Evolutionary conservation across 495 filamentous ascomycete species (phyloP), one percentile per base, ranked within the genome.

Genomic region (Cenococcum geophilum): DNA sequence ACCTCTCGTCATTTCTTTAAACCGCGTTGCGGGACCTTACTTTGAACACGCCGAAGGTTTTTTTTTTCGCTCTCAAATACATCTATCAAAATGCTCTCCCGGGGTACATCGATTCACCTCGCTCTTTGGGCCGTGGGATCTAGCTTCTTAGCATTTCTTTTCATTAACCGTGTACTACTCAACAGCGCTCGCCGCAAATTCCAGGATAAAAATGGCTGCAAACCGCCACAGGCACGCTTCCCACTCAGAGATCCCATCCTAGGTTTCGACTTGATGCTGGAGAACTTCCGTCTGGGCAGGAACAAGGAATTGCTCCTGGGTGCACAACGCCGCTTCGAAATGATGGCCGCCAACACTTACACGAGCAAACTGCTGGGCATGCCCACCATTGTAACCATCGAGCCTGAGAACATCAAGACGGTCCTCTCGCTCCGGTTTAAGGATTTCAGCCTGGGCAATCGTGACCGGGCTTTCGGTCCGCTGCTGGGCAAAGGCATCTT

Each of bases 401-500:
- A 89, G 61, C 81, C 84, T 0, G 78, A 79, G 68, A 89, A 88
- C 58, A 73, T 88, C 48, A 83, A 87, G 59, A 70, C 79, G 1
- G 75, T 90, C 1, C 76, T 90, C 0, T 78, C 81, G 1, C 78
- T 77, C 5, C 76, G 83, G 5, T 82, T 86, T 62, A 75, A 77
- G 35, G 82, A 87, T 62, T 92, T 81, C 71, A 75, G 76, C 12
- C 68, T 90, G 1, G 83, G 82, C 1, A 68, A 76, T 14, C 43
- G 71, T 12, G 76, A 86, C 16, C 64, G 73, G 10, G 68, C 68
- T 34, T 79, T 86, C 71, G 70, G 63, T 22, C 82, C 82, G 0
- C 65, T 90, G 3, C 68, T 90, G 0, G 88, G 88, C 8, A 68
- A 80, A 47, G 88, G 87, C 23, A 86, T 92, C 60, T 91, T 92